A percentile compares a stretch with the other conserved stretches of the same genome.
These are phyloP conservation scores for Mortierella sp. DNA, from an alignment of 371 early-diverging fungal species.

Conservation along the genomic window DNA sequence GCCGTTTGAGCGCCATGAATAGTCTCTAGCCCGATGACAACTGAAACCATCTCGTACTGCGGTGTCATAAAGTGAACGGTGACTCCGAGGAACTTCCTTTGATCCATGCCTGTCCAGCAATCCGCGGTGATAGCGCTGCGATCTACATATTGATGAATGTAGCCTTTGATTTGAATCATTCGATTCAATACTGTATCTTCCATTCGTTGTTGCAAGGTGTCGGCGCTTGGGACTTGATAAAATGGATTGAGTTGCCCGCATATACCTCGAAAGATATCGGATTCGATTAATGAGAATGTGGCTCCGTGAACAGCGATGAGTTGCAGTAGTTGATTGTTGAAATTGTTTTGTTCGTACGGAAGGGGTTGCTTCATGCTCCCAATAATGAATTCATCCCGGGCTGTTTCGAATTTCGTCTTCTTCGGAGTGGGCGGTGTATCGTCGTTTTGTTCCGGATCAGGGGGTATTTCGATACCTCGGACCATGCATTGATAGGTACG, in stretches of 20 bases:
- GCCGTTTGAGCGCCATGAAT: slow-evolving; percentile 11
- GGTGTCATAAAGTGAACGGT: slow-evolving; percentile 7
- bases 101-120: slow-evolving; percentile 13
- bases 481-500: too few species aligned
- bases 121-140: slow-evolving; percentile 12
- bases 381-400: background rate
- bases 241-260: too few species aligned
- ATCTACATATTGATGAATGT: background rate
- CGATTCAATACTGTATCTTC: too few species aligned
- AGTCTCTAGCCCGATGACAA: slow-evolving; percentile 12
- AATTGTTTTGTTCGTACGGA: background rate
- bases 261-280: too few species aligned
- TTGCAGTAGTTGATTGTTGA: background rate
- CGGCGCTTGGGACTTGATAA: too few species aligned
- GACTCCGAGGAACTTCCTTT: slow-evolving; percentile 15
- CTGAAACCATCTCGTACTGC: slow-evolving; percentile 4
- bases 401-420: background rate
- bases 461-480: too few species aligned
- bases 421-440: background rate
- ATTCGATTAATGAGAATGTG: background rate
- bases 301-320: background rate
- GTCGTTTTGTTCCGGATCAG: background rate
- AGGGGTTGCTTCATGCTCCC: background rate
- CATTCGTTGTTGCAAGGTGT: too few species aligned
- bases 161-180: background rate